Percentiles rank a stretch among this genome's conserved stretches.
phyloP scores from a whole-genome alignment of 305 asterid genomes.

The Fraxinus paxiana region DNA sequence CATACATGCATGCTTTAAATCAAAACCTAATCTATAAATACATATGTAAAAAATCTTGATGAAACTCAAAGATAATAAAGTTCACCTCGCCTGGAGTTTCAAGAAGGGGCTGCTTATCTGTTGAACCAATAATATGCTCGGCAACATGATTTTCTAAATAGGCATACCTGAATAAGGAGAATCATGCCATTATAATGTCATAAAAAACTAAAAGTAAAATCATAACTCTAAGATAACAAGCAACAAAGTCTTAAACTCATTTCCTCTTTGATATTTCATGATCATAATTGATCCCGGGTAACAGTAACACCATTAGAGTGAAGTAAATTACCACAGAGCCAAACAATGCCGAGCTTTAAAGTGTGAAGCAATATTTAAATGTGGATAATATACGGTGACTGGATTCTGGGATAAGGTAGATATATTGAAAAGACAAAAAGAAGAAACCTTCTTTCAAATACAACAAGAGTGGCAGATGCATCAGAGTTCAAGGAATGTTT shows the following conservation, averaged over 20 bases:
- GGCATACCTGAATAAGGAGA: conserved; percentile 49
- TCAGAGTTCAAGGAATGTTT: conserved; percentile 53
- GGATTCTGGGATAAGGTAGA: conserved; percentile 16
- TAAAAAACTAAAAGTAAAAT: neutral
- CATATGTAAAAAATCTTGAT: neutral
- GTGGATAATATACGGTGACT: neutral
- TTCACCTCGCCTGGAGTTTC: conserved; percentile 92
- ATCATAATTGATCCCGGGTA: neutral
- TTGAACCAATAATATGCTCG: conserved; percentile 60
- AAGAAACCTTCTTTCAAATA: conserved; percentile 79
- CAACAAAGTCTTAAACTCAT: neutral
- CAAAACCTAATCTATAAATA: neutral
- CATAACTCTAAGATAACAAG: neutral
- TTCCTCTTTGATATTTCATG: neutral
- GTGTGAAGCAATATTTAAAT: neutral
- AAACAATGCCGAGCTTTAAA: neutral
- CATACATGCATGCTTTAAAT: neutral
- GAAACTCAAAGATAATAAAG: conserved; percentile 1
- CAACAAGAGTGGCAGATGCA: conserved; percentile 57
- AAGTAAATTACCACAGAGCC: neutral
- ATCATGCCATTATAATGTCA: conserved; percentile 7
- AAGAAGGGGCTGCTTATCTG: conserved; percentile 72
- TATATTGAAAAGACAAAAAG: neutral
- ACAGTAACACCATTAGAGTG: neutral
- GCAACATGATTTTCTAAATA: conserved; percentile 49